Evolutionary conservation across 2,329 filamentous ascomycete species (phyloP), one percentile per base, ranked within the genome.

Genomic region (Paramyrothecium roridum): DNA sequence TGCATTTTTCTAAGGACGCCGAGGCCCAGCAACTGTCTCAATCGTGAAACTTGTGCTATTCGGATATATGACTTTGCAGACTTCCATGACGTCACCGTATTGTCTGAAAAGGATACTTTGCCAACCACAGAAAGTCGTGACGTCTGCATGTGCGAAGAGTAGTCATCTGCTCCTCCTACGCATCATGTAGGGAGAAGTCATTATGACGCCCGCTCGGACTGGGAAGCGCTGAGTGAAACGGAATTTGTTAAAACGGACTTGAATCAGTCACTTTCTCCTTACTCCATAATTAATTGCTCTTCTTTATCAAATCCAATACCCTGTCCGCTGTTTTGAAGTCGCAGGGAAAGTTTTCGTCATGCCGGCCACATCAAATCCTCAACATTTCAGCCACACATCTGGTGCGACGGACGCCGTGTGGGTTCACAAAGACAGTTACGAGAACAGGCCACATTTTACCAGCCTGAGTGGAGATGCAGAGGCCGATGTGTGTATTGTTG

Each of bases 341-440:
- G 13, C 16, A 13, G 16, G 12, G 37, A 17, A 13, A 16, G 16
- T 19, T 43, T 6, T 43, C 37, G 37, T 13, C 37, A 43, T 43
- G 37, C n/a, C 37, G 37, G 13, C 37, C 37, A 43, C 13, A 17
- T 43, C 12, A 13, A 43, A 23, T 6, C 19, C 46, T 20, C 8
- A 23, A 20, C 46, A 21, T 7, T 51, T 51, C 33, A 33, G 2
- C 12, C 49, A 71, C 45, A 82, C 81, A 4, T 81, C 79, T 1
- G 81, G 81, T 37, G 68, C 72, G 19, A 76, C 71, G 3, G 77
- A 81, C 52, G 64, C 82, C 0, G 81, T 84, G 20, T 85, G 81
- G 81, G 66, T 80, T 0, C 79, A 81, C 59, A 69, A 68, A 0
- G 69, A 79, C 22, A 77, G 76, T 1, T 81, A 84, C 0, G 57